Percentiles rank a stretch among this genome's conserved stretches.
Conservation (phyloP, 108 stramenopile genomes). For the Heterococcus sp. region DNA sequence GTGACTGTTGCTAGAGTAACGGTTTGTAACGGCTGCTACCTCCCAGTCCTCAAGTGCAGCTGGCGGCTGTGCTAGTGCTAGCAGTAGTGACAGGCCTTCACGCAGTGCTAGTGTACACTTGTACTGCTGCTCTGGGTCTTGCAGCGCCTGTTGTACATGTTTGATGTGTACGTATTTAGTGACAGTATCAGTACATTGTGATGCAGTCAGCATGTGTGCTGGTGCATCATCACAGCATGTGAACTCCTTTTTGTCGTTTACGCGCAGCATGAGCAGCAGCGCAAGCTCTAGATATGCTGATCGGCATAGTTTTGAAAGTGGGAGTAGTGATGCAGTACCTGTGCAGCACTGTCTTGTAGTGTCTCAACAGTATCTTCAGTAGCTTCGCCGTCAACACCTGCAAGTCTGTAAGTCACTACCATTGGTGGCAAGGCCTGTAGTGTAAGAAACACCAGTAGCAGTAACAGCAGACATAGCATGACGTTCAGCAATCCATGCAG, state of each 20-base stretch:
- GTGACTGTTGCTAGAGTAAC: not conserved
- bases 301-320: too few relatives aligned
- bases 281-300: too few relatives aligned
- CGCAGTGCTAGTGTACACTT: constrained; percentile 12
- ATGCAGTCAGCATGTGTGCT: too few relatives aligned
- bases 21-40: not conserved
- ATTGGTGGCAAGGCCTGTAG: constrained; percentile 25
- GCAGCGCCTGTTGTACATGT: constrained; percentile 7
- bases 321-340: too few relatives aligned
- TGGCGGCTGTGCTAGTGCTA: constrained; percentile 22
- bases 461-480: not conserved
- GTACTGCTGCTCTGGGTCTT: constrained; percentile 28
- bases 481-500: too few relatives aligned
- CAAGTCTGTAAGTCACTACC: constrained; percentile 43
- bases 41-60: too few relatives aligned
- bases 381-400: constrained; percentile 42
- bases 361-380: constrained; percentile 39
- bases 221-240: too few relatives aligned
- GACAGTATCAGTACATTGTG: too few relatives aligned
- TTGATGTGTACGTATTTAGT: too few relatives aligned
- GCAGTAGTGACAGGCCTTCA: constrained; percentile 25
- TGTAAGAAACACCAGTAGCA: too few relatives aligned
- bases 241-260: too few relatives aligned
- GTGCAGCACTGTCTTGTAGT: constrained; percentile 16
- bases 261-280: too few relatives aligned